Base-by-base conservation (phyloP, 306 rosid species). In the Lathyrus aphaca region DNA sequence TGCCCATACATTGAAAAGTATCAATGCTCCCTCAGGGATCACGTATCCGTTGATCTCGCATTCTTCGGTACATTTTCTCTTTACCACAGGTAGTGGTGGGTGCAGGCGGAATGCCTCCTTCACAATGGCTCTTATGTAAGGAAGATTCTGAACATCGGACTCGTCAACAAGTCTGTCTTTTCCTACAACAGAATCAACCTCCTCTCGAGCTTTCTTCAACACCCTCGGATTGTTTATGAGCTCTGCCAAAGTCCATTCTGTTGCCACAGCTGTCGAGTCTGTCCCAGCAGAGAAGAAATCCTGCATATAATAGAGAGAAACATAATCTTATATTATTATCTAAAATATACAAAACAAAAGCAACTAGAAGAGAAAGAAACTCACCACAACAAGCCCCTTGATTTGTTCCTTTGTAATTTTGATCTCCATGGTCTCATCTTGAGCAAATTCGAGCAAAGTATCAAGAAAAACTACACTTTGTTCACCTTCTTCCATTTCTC, bases 31-130 rank as follows among this genome's bases (percentile, higher is more conserved):
- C 16, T 49, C 57, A 0, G 88, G 86, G 16, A 86, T 77, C 13
- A 72, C 74, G 21, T 37, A 86, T 3, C 73, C 75, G 0, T 69
- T 39, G 2, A 89, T 50, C 21, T 72, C 80, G 40, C 88, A 79
- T 3, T 70, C 66, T 29, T 69, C 16, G 0, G 73, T 67, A 12
- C 80, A 84, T 27, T 74, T 76, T 81, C 96, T 72, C 11, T 71
- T 21, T 0, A 81, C 30, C 21, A 82, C 63, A 0, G 88, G 74
- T 3, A 73, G 65, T n/a, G 91, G 76, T 1, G 96, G 96, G 71
- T 86, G 85, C 56, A 84, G 72, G 29, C 91, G 73, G 4, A 82
- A 35, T 35, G 82, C 63, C 57, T 86, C 95, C 55, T 82, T 83
- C 16, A 85, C 64, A 3, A 83, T 72, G 6, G 88, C 88, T 66